These are phyloP conservation scores for Plantago elongata DNA, from an alignment of 257 asterid genomes.

Conservation along the genomic window DNA sequence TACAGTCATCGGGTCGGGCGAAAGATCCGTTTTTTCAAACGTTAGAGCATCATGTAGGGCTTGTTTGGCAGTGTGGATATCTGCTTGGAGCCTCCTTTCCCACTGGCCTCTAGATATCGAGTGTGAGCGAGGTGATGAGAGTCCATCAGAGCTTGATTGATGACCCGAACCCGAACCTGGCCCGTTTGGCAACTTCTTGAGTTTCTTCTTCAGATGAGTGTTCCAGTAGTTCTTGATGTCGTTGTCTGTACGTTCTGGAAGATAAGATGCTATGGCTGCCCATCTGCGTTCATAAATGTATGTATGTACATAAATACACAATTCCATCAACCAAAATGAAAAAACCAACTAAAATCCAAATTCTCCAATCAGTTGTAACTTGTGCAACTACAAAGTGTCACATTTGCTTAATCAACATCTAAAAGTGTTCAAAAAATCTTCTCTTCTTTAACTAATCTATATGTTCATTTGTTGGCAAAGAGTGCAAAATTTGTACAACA, in stretches of 20 bases:
- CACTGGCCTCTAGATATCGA: slow-evolving; percentile 72
- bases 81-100: slow-evolving; percentile 78
- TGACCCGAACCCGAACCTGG: slow-evolving; percentile 11
- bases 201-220: slow-evolving; percentile 85
- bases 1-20: slow-evolving; percentile 5
- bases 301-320: not conserved
- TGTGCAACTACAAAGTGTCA: no score
- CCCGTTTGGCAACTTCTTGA: slow-evolving; percentile 39
- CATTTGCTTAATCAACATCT: no score
- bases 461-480: no score
- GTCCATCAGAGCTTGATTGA: slow-evolving; percentile 1
- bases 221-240: slow-evolving; percentile 96
- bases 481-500: no score
- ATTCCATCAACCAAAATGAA: no score
- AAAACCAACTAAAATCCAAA: no score
- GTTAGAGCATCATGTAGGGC: slow-evolving; percentile 79
- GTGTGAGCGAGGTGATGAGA: slow-evolving; percentile 21
- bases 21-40: slow-evolving; percentile 22
- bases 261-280: slow-evolving; percentile 98
- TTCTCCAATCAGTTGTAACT: no score
- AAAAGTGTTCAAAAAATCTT: no score
- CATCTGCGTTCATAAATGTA: slow-evolving; percentile 42
- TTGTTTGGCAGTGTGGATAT: slow-evolving; percentile 78
- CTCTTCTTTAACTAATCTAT: no score
- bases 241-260: slow-evolving; percentile 94